Base-by-base conservation (phyloP, 495 filamentous ascomycete species). In the Penicillium pulvis region DNA sequence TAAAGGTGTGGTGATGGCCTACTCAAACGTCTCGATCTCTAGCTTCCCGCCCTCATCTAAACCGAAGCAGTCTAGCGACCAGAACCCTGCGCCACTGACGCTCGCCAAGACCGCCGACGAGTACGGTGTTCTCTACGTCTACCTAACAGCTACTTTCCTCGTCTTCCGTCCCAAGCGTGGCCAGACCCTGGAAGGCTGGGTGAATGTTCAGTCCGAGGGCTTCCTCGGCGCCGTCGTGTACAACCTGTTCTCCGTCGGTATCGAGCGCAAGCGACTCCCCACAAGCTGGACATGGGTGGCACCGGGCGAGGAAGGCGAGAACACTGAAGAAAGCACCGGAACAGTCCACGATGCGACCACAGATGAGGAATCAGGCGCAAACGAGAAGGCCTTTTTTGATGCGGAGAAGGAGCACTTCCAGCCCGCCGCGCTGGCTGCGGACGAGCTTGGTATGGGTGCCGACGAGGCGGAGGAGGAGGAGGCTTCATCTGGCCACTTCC, bases 241-340 rank as follows among this genome's bases (percentile, higher is more conserved):
- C 63, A 93, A 93, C 70, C 73, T 90, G 17, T 91, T 92, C 79
- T 88, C 85, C 59, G 88, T 88, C 1, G 85, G 81, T 42, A 86
- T 93, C 50, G 84, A 87, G 58, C 75, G 81, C 59, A 83, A 82
- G 62, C 78, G 84, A 56, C 75, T 93, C 19, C 90, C 90, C 8
- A 69, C 74, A 49, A 76, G 76, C 36, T 93, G 90, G 90, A 81
- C 76, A 59, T 92, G 87, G 84, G 67, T 79, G 58, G 71, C 70
- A 30, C 71, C 75, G 30, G 70, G 79, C 33, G 71, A 77, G 48
- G 73, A 74, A 56, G 72, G 60, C 39, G 57, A 67, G 48, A 57
- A 55, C 43, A 51, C 55, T 26, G 50, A 28, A 10, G 59, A 63
- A 33, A 36, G 16, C 39, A 6, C 39, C 39, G 36, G 41, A 14